Base-by-base conservation (phyloP, 352 stramenopile species). In the Blastocystis hominis region DNA sequence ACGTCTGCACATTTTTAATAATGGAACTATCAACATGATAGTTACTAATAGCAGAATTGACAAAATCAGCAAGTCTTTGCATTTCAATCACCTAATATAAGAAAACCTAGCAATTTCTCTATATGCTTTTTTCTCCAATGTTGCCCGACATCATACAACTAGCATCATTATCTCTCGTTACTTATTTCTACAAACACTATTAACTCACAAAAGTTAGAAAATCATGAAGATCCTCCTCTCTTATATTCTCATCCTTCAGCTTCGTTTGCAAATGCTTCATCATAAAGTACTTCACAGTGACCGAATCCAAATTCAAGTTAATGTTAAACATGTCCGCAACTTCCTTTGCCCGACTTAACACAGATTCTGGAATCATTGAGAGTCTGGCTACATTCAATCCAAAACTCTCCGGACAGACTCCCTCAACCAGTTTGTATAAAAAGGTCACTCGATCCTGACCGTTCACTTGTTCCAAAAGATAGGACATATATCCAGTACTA, bases 321-420 rank as follows among this genome's bases (percentile, higher is more conserved):
- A 84, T 84, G 36, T 66, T 84, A 34, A 69, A 84, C 40, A 30
- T 50, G 44, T 84, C 72, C n/a, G 72, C 72, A 15, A 84, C 46
- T 13, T 68, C 53, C 36, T 84, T 84, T 7, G 72, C 72, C 40
- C 72, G 50, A 9, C 4, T 40, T 36, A 84, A 36, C 7, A 99
- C 95, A 89, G 96, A 92, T 55, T 97, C 91, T 0, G 97, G 96
- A 2, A 99, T 92, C 72, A 95, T 94, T 9, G 97, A 97, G 20
- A 99, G 92, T 90, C 97, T 94, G 7, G 97, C 97, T 7, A 99
- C 97, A 90, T 99, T 99, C 88, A 99, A 94, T 77, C 97, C 97
- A 90, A 99, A 99, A 79, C 93, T 98, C 90, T 98, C 98, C 20
- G 96, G 96, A 88, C 95, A 98, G 76, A 96, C 93, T 2, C 97